These are phyloP conservation scores for Calonectria pseudoturangicola DNA, from an alignment of 2,329 filamentous ascomycete species.

Conservation along the genomic window DNA sequence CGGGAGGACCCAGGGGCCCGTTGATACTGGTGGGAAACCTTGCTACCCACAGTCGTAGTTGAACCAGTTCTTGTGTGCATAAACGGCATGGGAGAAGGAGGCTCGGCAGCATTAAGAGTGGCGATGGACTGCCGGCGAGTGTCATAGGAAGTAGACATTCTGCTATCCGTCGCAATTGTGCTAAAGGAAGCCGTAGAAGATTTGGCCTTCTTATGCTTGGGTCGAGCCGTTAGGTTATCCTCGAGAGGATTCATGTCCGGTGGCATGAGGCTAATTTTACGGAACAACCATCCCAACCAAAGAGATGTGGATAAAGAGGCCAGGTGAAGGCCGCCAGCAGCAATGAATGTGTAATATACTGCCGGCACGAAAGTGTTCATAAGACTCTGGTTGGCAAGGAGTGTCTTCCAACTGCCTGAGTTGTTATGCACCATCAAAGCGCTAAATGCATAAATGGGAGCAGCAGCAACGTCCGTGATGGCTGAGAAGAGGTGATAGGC, in stretches of 20 bases:
- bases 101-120: constrained; percentile 66
- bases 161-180: constrained; percentile 73
- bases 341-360: constrained; percentile 80
- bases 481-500: constrained; percentile 92
- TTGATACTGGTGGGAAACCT: constrained; percentile 75
- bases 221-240: constrained; percentile 85
- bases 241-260: constrained; percentile 98
- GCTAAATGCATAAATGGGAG: constrained; percentile 75
- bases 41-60: constrained; percentile 72
- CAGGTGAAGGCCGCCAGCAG: constrained; percentile 80
- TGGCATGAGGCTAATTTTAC: constrained; percentile 86
- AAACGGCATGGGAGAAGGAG: constrained; percentile 81
- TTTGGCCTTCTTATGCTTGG: constrained; percentile 83
- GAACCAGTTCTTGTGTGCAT: constrained; percentile 84
- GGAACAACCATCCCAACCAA: constrained; percentile 87
- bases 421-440: constrained; percentile 67
- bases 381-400: constrained; percentile 75
- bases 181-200: constrained; percentile 70
- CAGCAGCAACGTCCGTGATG: constrained; percentile 78
- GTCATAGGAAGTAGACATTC: constrained; percentile 69
- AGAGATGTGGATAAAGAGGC: constrained; percentile 82
- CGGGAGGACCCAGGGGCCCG: constrained; percentile 66
- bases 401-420: constrained; percentile 77
- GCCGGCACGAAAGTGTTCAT: constrained; percentile 77
- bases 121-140: constrained; percentile 65